Evolutionary conservation across 192 early-diverging fungal species (phyloP).

Genomic region (Linnemannia elongata): DNA sequence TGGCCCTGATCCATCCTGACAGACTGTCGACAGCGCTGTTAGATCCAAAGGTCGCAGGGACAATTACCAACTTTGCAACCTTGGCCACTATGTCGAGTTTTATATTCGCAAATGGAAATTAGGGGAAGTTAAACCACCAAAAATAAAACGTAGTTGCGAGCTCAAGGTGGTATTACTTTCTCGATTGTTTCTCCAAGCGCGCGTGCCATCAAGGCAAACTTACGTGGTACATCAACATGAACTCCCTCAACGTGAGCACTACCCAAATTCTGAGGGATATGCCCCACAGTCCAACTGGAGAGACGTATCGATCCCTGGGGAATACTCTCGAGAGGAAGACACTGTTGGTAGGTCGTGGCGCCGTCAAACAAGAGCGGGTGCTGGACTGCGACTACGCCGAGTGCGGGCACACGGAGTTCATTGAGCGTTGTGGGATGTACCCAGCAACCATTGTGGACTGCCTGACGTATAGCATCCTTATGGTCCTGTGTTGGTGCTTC

Average conservation of each 20-base stretch:
- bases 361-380: conserved; percentile 3
- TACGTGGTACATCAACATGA: background rate
- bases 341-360: background rate
- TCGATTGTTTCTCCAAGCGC: no score
- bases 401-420: conserved; percentile 11
- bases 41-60: background rate
- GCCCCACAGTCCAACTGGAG: background rate
- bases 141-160: no score
- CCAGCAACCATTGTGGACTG: background rate
- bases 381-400: conserved; percentile 14
- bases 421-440: conserved; percentile 12
- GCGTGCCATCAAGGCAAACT: background rate
- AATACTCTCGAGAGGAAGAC: conserved; percentile 10
- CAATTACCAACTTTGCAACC: background rate
- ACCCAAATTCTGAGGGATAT: background rate
- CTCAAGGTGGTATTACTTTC: no score
- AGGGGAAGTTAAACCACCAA: no score
- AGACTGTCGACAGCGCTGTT: background rate
- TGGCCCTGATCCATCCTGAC: conserved; percentile 7
- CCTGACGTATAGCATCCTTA: background rate
- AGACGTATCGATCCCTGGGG: background rate
- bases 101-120: no score
- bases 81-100: background rate
- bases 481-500: background rate
- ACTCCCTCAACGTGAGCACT: conserved; percentile 6